Base-by-base conservation (phyloP, 2,329 filamentous ascomycete genomes). In the Fusarium sp. region DNA sequence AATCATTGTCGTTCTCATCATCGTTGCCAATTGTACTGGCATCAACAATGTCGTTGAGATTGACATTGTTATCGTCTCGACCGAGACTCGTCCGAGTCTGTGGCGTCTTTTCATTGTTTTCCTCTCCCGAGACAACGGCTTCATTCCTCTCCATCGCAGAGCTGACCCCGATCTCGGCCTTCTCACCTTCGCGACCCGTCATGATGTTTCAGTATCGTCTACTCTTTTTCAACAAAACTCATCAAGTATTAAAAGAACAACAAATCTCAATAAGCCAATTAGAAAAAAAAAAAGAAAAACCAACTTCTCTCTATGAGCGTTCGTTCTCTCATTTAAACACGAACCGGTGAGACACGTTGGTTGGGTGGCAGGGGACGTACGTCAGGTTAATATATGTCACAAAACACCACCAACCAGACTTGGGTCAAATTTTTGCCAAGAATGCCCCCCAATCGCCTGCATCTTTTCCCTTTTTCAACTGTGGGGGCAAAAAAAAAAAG, bases 341-440 rank as follows among this genome's bases (percentile, higher is more conserved):
- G 46, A 51, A 51, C 24, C 44, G 24, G 46, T 31, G 24, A n/a
- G 24, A 29, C 27, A 27, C 22, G 44, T 40, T 24, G 24, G 31
- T 12, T 33, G 46, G 46, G 44, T 49, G 24, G 46, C 24, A 60
- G 57, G 60, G 55, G 12, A 33, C 49, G 42, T 49, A 33, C 49
- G 42, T 49, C 51, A 62, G 71, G 63, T 67, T 73, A 71, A 64
- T 73, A 71, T 71, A 73, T 71, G 46, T 38, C 61, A 51, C 55
- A 53, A n/a, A 14, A 44, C 53, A 57, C 31, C 33, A 57, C 31
- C 36, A 29, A 8, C 17, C 17, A 22, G 22, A 49, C 44, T 31
- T 31, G 31, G 31, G 31, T 31, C 31, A 31, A 11, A 5, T 42
- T n/a, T 17, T n/a, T 36, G 70, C 63, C 67, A 73, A 73, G 67